These are phyloP conservation scores for Pleomassaria siparia DNA, from an alignment of 2,329 filamentous ascomycete genomes.

Conservation along the genomic window DNA sequence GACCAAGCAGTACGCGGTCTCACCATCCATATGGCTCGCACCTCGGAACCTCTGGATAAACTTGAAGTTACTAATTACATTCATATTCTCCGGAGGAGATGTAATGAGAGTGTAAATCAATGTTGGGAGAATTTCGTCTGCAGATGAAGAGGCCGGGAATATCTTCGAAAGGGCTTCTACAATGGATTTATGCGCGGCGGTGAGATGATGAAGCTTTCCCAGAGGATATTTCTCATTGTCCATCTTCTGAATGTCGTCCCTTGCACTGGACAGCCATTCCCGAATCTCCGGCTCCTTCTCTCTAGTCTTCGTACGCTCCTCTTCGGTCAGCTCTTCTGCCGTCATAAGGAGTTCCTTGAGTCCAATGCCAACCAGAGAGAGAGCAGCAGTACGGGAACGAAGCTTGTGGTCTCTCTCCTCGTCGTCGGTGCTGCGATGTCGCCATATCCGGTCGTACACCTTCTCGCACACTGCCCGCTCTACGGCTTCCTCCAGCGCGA, in stretches of 20 bases:
- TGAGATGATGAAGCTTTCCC: constrained; percentile 87
- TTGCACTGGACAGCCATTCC: constrained; percentile 69
- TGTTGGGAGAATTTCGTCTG: constrained; percentile 95
- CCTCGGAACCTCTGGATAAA: constrained; percentile 93
- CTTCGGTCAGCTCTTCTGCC: constrained; percentile 56
- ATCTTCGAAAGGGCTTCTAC: constrained; percentile 77
- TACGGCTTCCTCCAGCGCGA: constrained; percentile 83
- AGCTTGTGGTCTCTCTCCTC: constrained; percentile 94
- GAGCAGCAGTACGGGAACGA: constrained; percentile 86
- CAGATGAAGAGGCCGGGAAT: constrained; percentile 76
- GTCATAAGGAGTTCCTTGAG: constrained; percentile 72
- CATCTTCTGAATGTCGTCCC: constrained; percentile 73
- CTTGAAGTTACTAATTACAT: constrained; percentile 89
- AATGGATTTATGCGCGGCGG: constrained; percentile 87
- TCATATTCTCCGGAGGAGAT: constrained; percentile 79
- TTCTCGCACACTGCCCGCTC: constrained; percentile 83
- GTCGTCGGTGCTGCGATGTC: constrained; percentile 87
- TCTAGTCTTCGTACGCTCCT: constrained; percentile 57
- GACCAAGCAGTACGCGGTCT: constrained; percentile 93
- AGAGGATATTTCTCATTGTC: constrained; percentile 83
- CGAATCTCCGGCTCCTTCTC: constrained; percentile 66
- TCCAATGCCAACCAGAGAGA: constrained; percentile 89
- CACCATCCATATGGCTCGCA: constrained; percentile 82
- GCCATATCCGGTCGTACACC: constrained; percentile 83
- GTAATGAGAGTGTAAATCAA: constrained; percentile 96